phyloP scores from a whole-genome alignment of 371 early-diverging fungal genomes.

The Sporodiniella umbellata region DNA sequence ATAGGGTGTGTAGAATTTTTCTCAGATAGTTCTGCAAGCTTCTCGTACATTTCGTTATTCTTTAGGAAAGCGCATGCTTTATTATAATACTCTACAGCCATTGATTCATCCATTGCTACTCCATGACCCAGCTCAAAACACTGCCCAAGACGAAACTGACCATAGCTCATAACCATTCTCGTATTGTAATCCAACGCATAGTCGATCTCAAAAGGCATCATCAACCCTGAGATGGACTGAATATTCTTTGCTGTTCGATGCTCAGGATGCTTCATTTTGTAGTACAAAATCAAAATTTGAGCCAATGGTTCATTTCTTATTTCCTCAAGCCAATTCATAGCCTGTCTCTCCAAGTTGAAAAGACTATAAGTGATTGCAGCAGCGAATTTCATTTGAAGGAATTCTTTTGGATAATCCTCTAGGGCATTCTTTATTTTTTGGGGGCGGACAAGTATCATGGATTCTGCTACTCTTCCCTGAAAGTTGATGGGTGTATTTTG shows the following conservation, averaged over 20 bases:
- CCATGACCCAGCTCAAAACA: slow-evolving; percentile 16
- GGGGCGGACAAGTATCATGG: slow-evolving; percentile 5
- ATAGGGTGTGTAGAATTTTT: background rate
- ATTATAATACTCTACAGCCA: slow-evolving; percentile 10
- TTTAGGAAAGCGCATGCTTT: slow-evolving; percentile 13
- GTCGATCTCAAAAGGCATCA: slow-evolving; percentile 2
- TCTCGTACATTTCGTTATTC: slow-evolving; percentile 15
- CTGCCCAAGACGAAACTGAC: slow-evolving; percentile 20
- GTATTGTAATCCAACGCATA: slow-evolving; percentile 7
- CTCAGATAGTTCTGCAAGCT: slow-evolving; percentile 5
- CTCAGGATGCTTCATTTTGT: slow-evolving; percentile 10
- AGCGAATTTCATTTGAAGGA: slow-evolving; percentile 17
- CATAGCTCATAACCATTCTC: slow-evolving; percentile 14
- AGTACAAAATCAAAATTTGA: slow-evolving; percentile 16
- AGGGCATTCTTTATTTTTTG: slow-evolving; percentile 1
- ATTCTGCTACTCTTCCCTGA: slow-evolving; percentile 7
- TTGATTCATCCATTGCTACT: slow-evolving; percentile 1
- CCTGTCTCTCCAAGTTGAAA: slow-evolving; percentile 19
- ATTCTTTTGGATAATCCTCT: slow-evolving; percentile 11
- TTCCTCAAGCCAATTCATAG: slow-evolving; percentile 18
- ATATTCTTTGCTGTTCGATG: slow-evolving; percentile 1
- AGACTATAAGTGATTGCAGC: slow-evolving; percentile 21
- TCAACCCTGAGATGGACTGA: background rate
- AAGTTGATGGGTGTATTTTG: slow-evolving; percentile 7
- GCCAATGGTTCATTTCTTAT: slow-evolving; percentile 7